Percentiles rank a stretch among this genome's conserved stretches.
These are phyloP conservation scores for Myxozyma nipponensis DNA, from an alignment of 805 yeast genomes.

Conservation along the genomic window DNA sequence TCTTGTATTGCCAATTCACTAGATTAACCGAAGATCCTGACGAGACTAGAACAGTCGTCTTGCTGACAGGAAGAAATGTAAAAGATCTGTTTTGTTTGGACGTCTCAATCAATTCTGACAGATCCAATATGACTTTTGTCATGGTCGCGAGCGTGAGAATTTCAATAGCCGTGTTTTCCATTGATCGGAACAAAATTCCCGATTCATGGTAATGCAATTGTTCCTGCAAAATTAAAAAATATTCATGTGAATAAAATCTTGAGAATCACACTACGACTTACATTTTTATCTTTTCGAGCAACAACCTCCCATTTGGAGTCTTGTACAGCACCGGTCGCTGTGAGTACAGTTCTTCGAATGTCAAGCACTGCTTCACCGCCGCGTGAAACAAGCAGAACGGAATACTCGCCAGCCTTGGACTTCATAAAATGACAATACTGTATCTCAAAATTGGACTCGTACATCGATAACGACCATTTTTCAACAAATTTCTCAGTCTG, in stretches of 20 bases:
- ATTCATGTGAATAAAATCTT: background rate
- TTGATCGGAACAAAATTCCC: constrained; percentile 14
- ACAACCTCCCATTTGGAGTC: constrained; percentile 7
- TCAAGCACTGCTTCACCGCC: constrained; percentile 3
- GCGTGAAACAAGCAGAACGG: constrained; percentile 6
- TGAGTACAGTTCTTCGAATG: constrained; percentile 7
- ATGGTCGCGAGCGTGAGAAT: constrained; percentile 15
- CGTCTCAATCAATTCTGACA: constrained; percentile 4
- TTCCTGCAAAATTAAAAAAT: constrained; percentile 5
- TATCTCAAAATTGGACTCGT: background rate
- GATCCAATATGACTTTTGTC: constrained; percentile 7
- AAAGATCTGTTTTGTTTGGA: background rate
- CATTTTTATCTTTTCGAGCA: constrained; percentile 1
- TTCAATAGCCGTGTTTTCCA: constrained; percentile 5
- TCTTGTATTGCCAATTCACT: constrained; percentile 22
- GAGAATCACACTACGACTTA: background rate
- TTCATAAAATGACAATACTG: constrained; percentile 1
- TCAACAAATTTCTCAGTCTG: constrained; percentile 4
- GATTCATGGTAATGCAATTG: constrained; percentile 18
- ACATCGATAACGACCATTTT: constrained; percentile 3
- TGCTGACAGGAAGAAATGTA: constrained; percentile 16
- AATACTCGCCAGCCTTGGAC: background rate
- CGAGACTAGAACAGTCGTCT: constrained; percentile 13
- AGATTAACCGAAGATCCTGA: constrained; percentile 13
- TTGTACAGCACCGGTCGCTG: background rate